Evolutionary conservation across 129 eudicot genomes (phyloP), one percentile per base, ranked within the genome.

Genomic region (Escallonia rubra): DNA sequence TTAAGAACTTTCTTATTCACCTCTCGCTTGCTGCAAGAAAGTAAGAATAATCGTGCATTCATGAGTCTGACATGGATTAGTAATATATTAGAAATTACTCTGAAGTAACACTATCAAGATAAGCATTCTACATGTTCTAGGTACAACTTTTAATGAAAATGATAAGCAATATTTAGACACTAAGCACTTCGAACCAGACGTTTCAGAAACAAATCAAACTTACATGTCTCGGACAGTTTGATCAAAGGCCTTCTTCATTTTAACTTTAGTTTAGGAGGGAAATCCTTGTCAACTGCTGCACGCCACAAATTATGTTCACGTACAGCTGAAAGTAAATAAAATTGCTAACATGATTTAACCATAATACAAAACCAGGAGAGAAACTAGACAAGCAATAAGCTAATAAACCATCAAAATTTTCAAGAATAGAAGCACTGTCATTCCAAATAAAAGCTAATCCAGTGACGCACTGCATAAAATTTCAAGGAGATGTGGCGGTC

Each of bases 1-100:
- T 94, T 94, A 64, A 94, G 99, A 78, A 94, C 99, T 79, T 90
- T 94, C 78, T 94, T 94, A 74, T 94, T 94, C 65, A 94, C 99
- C 79, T 72, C 99, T 82, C 99, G 85, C 78, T 87, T 94, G 59
- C 99, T 94, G 86, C 81, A 79, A 59, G 59, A 23, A 41, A n/a
- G 43, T 59, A 6, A 40, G 15, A n/a, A 73, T 44, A 48, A 68
- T 34, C 14, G 61, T 39, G 61, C 67, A 44, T 14, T 5, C 13
- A 23, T 0, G 6, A 43, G 13, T 4, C 3, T 53, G 23, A 13
- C 44, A 54, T 54, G 14, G 59, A 13, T 2, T 58, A 5, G n/a
- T 44, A 14, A 53, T 34, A 3, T 43, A 64, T 0, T 7, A n/a
- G 8, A 61, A 13, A 55, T 15, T 3, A 15, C 5, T 55, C 6